These are phyloP conservation scores for Hydnomerulius pinastri DNA, from an alignment of 768 basidiomycete species.

Conservation along the genomic window DNA sequence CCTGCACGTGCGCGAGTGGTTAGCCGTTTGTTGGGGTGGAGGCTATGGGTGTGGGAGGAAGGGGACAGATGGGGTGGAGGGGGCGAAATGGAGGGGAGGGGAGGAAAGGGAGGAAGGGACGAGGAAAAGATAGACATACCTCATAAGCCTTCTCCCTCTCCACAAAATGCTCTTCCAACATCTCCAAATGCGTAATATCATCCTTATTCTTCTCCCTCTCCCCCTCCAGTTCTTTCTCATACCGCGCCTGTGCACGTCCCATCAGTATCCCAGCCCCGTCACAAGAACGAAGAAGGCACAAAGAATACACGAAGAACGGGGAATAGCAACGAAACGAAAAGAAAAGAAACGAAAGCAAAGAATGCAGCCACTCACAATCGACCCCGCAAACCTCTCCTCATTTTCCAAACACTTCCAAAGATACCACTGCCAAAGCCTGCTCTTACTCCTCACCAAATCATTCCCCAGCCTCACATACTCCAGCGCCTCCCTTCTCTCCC, in stretches of 20 bases:
- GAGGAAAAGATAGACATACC: conserved; percentile 39
- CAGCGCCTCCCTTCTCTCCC: conserved; percentile 88
- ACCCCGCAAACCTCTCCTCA: conserved; percentile 55
- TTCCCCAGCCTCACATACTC: conserved; percentile 83
- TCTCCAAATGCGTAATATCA: conserved; percentile 72
- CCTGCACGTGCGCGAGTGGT: conserved; percentile 41
- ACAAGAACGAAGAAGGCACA: too few species aligned
- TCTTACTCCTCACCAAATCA: conserved; percentile 71
- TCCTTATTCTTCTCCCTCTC: conserved; percentile 80
- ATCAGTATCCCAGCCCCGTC: too few species aligned
- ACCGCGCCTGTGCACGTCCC: conserved; percentile 43
- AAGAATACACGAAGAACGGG: too few species aligned
- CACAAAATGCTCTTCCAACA: conserved; percentile 67
- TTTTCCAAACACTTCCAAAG: conserved; percentile 69
- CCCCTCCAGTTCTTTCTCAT: conserved; percentile 59
- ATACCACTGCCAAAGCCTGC: conserved; percentile 80
- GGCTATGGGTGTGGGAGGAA: too few species aligned
- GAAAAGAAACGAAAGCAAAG: neutral
- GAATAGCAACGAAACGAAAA: too few species aligned
- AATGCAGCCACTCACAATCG: conserved; percentile 53
- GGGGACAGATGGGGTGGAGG: too few species aligned
- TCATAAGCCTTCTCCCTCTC: conserved; percentile 71
- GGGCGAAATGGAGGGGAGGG: too few species aligned
- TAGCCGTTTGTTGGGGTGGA: too few species aligned
- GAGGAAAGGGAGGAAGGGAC: too few species aligned